These are phyloP conservation scores for Microcyclospora tardicrescens DNA, from an alignment of 2,329 filamentous ascomycete genomes.

Conservation along the genomic window DNA sequence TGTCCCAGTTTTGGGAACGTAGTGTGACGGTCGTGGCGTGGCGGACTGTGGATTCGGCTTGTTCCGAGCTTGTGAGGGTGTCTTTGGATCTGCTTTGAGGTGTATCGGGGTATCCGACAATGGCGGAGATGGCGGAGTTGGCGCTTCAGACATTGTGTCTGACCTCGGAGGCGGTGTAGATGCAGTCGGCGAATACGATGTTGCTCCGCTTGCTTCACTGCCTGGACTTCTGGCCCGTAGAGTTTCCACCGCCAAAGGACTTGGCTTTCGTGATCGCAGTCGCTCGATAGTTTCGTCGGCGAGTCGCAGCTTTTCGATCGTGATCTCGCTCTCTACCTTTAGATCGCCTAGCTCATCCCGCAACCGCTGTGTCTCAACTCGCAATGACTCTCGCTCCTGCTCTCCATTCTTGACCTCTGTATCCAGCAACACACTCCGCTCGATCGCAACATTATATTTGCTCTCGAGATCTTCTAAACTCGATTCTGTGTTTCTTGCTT, in stretches of 20 bases:
- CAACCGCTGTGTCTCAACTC: conserved; percentile 82
- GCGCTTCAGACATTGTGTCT: conserved; percentile 49
- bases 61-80: conserved; percentile 24
- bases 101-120: conserved; percentile 72
- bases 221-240: conserved; percentile 34
- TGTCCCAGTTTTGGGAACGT: conserved; percentile 26
- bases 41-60: conserved; percentile 34
- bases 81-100: conserved; percentile 27
- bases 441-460: conserved; percentile 91
- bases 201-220: conserved; percentile 48
- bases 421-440: conserved; percentile 83
- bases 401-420: conserved; percentile 87
- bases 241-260: conserved; percentile 34
- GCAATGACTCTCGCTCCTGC: conserved; percentile 74
- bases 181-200: conserved; percentile 78
- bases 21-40: conserved; percentile 39
- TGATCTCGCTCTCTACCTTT: conserved; percentile 87
- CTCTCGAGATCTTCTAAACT: conserved; percentile 94
- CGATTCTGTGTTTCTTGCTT: conserved; percentile 88
- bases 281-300: conserved; percentile 40
- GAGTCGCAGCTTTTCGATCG: conserved; percentile 83
- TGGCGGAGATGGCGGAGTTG: conserved; percentile 84
- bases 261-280: conserved; percentile 39
- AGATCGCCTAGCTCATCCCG: conserved; percentile 85
- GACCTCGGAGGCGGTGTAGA: conserved; percentile 70